phyloP scores from a whole-genome alignment of 352 stramenopile genomes.

The Aphanomyces euteiches region DNA sequence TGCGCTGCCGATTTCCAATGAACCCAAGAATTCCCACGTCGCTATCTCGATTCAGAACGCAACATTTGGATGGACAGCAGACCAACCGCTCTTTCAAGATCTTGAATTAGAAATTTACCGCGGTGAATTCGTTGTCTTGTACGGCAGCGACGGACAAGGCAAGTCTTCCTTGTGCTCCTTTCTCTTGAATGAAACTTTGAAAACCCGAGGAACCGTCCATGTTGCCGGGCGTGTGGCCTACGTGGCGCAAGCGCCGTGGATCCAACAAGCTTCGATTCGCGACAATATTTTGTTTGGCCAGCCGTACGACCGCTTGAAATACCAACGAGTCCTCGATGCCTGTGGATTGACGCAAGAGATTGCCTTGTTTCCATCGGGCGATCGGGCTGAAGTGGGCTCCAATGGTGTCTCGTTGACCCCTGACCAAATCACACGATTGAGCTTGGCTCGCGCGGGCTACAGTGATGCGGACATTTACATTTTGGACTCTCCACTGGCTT shows the following conservation, averaged over 20 bases:
- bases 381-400: conserved; percentile 41
- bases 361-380: conserved; percentile 51
- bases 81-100: neutral
- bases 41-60: neutral
- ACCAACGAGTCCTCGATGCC: conserved; percentile 35
- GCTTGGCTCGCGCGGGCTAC: conserved; percentile 23
- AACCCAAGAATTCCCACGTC: neutral
- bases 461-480: conserved; percentile 24
- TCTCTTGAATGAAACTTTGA: conserved; percentile 81
- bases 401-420: conserved; percentile 35
- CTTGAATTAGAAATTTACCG: conserved; percentile 10
- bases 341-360: conserved; percentile 32
- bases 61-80: neutral
- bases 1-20: neutral
- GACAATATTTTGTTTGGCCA: conserved; percentile 87
- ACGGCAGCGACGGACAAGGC: conserved; percentile 34
- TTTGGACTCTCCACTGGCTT: conserved; percentile 30
- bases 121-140: conserved; percentile 22
- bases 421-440: conserved; percentile 39
- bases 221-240: conserved; percentile 43
- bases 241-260: conserved; percentile 29
- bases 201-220: conserved; percentile 37
- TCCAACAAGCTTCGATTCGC: conserved; percentile 43
- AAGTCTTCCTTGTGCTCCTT: conserved; percentile 55
- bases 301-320: conserved; percentile 52